A percentile compares a stretch with the other conserved stretches of the same genome.
These are phyloP conservation scores for Erythrobasidium hasegawianum DNA, from an alignment of 1,284 basidiomycete species.

Conservation along the genomic window DNA sequence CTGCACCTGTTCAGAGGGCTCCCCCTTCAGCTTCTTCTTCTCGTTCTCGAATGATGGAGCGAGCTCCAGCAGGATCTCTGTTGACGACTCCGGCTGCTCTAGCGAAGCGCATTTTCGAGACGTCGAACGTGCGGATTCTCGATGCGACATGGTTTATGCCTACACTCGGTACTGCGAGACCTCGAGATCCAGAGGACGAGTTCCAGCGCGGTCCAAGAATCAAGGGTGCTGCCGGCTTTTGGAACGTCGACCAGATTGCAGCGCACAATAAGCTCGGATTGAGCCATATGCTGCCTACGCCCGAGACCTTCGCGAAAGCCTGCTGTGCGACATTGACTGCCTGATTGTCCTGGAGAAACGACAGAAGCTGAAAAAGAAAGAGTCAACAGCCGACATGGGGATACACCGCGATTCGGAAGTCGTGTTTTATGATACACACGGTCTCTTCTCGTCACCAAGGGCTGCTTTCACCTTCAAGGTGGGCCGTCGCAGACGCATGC, in stretches of 20 bases:
- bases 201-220: conserved; percentile 62
- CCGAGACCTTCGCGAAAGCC: conserved; percentile 66
- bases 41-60: too few species aligned
- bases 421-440: conserved; percentile 81
- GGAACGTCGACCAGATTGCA: conserved; percentile 71
- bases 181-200: conserved; percentile 61
- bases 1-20: too few species aligned
- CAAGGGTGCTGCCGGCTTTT: conserved; percentile 63
- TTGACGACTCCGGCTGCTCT: conserved; percentile 35
- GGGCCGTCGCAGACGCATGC: not conserved
- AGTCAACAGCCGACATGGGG: conserved; percentile 55
- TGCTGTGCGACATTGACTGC: conserved; percentile 55
- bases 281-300: conserved; percentile 88
- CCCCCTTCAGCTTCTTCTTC: too few species aligned
- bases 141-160: conserved; percentile 90
- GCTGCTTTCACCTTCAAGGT: conserved; percentile 85
- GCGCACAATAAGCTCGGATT: conserved; percentile 55
- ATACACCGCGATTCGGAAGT: conserved; percentile 74
- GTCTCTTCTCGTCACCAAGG: conserved; percentile 83
- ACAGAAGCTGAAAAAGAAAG: too few species aligned
- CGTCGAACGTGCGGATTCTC: conserved; percentile 41
- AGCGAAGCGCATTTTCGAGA: conserved; percentile 36
- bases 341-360: not conserved
- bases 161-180: conserved; percentile 56
- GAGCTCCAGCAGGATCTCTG: conserved; percentile 19